Percentiles rank a stretch among this genome's conserved stretches.
These are phyloP conservation scores for Penicillium paneum DNA, from an alignment of 2,329 filamentous ascomycete species.

Conservation along the genomic window DNA sequence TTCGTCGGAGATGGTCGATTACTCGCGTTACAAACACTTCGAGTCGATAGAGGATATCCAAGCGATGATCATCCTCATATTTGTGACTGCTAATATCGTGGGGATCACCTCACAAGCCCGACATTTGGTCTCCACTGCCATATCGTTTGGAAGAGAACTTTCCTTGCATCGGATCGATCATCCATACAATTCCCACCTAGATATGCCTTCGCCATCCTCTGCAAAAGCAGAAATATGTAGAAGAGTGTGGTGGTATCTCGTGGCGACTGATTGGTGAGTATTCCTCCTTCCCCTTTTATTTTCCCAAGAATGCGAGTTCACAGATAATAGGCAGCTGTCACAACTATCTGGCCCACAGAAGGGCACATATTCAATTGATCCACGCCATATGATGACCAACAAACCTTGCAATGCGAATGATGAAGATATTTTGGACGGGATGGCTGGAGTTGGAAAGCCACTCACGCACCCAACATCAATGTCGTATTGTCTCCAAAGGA, in stretches of 20 bases:
- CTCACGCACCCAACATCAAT: constrained; percentile 36
- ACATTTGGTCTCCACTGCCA: constrained; percentile 30
- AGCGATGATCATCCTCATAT: constrained; percentile 35
- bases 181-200: constrained; percentile 9
- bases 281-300: background rate
- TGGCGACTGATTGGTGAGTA: constrained; percentile 37
- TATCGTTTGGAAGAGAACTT: constrained; percentile 25
- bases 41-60: constrained; percentile 38
- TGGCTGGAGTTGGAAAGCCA: constrained; percentile 15
- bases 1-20: constrained; percentile 34
- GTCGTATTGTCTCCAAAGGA: constrained; percentile 39
- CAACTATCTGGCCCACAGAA: constrained; percentile 35
- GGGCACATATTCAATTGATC: constrained; percentile 39
- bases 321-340: constrained; percentile 26
- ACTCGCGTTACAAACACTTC: constrained; percentile 21
- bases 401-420: constrained; percentile 40
- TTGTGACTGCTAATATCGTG: constrained; percentile 34
- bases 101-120: constrained; percentile 35
- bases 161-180: constrained; percentile 21
- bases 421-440: constrained; percentile 32
- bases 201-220: constrained; percentile 21
- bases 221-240: constrained; percentile 36
- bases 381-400: constrained; percentile 38
- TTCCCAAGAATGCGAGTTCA: background rate
- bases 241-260: constrained; percentile 45